Conservation (phyloP, 169 alveolate genomes). For the Eimeria necatrix region DNA sequence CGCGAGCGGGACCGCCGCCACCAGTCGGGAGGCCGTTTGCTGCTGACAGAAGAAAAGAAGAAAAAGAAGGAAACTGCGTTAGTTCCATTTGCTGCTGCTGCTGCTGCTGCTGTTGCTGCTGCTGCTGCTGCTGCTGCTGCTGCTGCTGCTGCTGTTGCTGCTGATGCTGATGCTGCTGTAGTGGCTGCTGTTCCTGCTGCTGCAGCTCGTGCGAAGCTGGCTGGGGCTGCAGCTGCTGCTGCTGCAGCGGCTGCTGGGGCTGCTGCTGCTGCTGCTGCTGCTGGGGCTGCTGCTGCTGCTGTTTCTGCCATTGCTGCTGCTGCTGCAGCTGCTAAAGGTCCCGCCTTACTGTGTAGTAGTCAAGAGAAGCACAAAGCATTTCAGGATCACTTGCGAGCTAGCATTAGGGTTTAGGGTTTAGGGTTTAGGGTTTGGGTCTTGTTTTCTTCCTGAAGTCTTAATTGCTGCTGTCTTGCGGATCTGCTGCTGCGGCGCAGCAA, state of each 20-base stretch:
- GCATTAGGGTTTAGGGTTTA: background rate
- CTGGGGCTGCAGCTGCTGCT: no score
- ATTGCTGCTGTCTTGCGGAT: background rate
- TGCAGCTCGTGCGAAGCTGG: no score
- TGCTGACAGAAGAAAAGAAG: background rate
- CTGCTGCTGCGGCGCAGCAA: background rate
- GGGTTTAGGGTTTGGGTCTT: background rate
- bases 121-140: no score
- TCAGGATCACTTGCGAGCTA: background rate
- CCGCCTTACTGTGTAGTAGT: background rate
- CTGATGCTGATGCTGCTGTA: no score
- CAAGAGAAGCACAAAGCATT: background rate
- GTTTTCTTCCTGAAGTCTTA: no score
- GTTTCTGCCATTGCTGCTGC: no score
- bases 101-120: background rate
- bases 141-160: no score
- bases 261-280: no score
- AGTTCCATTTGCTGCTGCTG: background rate
- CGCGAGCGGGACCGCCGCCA: conserved; percentile 8
- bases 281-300: no score
- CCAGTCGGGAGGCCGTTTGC: conserved; percentile 9
- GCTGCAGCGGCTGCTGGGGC: no score
- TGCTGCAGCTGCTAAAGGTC: no score
- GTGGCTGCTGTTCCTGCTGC: no score
- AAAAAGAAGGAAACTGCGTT: background rate